Evolutionary conservation across 2,329 filamentous ascomycete species (phyloP).

Genomic region (Paracoccidioides lutzii): DNA sequence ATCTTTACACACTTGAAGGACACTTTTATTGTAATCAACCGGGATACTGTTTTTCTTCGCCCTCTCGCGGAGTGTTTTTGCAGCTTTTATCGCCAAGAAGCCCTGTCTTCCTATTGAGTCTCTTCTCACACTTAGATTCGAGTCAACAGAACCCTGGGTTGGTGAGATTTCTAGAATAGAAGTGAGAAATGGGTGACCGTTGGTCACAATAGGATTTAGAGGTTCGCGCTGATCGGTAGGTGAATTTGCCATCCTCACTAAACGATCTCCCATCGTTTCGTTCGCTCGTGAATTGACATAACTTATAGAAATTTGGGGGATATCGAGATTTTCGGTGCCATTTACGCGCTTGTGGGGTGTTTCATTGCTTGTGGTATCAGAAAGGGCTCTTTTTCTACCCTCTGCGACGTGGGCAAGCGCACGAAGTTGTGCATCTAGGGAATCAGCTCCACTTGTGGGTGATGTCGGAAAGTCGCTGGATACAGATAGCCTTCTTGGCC

Average conservation of each 20-base stretch:
- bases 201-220: not conserved
- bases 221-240: not conserved
- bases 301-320: not conserved
- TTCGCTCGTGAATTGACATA: too few species aligned
- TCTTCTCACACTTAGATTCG: not conserved
- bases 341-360: not conserved
- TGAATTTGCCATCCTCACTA: too few species aligned
- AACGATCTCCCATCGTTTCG: not conserved
- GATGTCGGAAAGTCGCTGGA: not conserved
- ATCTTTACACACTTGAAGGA: not conserved
- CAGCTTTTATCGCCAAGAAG: not conserved
- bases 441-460: not conserved
- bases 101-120: not conserved
- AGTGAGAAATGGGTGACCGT: not conserved
- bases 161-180: not conserved
- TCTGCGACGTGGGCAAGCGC: not conserved
- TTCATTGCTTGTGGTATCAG: not conserved
- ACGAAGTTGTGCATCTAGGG: not conserved
- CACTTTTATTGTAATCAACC: not conserved
- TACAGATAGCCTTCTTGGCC: not conserved
- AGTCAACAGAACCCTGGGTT: not conserved
- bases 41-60: not conserved
- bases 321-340: not conserved
- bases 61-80: not conserved
- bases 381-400: not conserved